These are phyloP conservation scores for Fusarium austroafricanum DNA, from an alignment of 2,329 filamentous ascomycete species.

Conservation along the genomic window DNA sequence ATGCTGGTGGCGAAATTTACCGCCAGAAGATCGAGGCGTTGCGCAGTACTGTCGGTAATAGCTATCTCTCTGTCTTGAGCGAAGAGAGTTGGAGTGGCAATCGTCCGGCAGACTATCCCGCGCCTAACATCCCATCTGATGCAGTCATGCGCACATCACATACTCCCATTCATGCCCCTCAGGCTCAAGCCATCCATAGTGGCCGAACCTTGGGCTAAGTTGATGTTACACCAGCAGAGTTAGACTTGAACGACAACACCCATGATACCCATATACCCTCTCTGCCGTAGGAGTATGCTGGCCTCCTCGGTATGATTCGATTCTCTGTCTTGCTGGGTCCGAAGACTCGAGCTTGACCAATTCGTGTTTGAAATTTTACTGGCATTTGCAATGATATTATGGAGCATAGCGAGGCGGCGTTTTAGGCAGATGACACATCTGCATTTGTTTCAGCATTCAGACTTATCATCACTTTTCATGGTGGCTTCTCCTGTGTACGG, in stretches of 20 bases:
- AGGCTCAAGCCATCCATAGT: conserved; percentile 63
- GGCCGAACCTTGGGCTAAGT: conserved; percentile 62
- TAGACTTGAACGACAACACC: conserved; percentile 41
- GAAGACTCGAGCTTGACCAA: conserved; percentile 28
- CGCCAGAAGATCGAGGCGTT: conserved; percentile 88
- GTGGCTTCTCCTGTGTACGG: conserved; percentile 26
- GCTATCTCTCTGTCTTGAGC: conserved; percentile 86
- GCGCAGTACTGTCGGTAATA: conserved; percentile 85
- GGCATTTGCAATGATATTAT: conserved; percentile 44
- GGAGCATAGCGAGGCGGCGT: conserved; percentile 58
- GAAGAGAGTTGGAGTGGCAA: conserved; percentile 73
- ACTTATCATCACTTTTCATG: conserved; percentile 29
- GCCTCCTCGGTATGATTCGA: conserved; percentile 34
- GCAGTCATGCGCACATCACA: conserved; percentile 49
- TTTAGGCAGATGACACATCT: conserved; percentile 44
- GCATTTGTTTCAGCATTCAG: conserved; percentile 41
- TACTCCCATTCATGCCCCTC: conserved; percentile 47
- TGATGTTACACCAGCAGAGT: conserved; percentile 27
- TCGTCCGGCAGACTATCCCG: conserved; percentile 38
- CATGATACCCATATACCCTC: conserved; percentile 48
- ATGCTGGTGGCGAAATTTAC: conserved; percentile 80
- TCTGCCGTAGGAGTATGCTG: conserved; percentile 33
- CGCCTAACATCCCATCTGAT: conserved; percentile 43
- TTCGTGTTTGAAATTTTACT: conserved; percentile 39
- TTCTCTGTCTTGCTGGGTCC: conserved; percentile 35